Percentiles rank a stretch among this genome's conserved stretches.
Evolutionary conservation across 495 filamentous ascomycete species (phyloP).

Genomic region (Trichoderma parareesei): DNA sequence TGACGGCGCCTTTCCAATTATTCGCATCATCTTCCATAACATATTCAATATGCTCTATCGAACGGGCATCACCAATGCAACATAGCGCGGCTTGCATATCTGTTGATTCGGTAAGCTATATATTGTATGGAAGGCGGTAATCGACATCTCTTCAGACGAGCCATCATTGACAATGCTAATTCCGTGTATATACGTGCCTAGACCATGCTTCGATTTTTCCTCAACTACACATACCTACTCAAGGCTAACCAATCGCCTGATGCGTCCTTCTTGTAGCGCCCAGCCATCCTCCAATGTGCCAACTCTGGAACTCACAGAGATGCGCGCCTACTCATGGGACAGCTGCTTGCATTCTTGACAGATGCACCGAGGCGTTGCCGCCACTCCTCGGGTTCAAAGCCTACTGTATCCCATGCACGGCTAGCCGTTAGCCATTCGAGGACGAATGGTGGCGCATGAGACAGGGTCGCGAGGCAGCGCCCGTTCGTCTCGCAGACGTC

Average conservation of each 20-base stretch:
- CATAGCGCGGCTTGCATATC: too few species aligned
- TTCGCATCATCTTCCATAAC: too few species aligned
- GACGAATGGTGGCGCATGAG: background rate
- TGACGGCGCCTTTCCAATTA: too few species aligned
- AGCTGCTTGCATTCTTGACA: background rate
- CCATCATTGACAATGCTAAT: background rate
- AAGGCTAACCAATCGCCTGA: slow-evolving; percentile 9
- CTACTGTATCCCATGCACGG: background rate
- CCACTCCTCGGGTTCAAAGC: background rate
- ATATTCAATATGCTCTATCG: too few species aligned
- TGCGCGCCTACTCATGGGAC: background rate
- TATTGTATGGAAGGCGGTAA: too few species aligned
- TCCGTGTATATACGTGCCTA: background rate
- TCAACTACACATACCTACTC: background rate
- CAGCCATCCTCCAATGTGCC: slow-evolving; percentile 1
- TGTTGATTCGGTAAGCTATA: too few species aligned
- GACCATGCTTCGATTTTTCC: slow-evolving; percentile 4
- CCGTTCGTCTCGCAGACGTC: background rate
- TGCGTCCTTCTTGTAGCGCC: background rate
- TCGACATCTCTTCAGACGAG: too few species aligned
- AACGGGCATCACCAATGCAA: too few species aligned
- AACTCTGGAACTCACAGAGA: background rate
- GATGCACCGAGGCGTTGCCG: background rate
- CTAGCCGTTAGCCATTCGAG: background rate
- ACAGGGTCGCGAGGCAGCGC: background rate